Percentiles rank a stretch among this genome's conserved stretches.
Evolutionary conservation across 2,329 filamentous ascomycete genomes (phyloP).

Genomic region (Pseudogymnoascus sp.): DNA sequence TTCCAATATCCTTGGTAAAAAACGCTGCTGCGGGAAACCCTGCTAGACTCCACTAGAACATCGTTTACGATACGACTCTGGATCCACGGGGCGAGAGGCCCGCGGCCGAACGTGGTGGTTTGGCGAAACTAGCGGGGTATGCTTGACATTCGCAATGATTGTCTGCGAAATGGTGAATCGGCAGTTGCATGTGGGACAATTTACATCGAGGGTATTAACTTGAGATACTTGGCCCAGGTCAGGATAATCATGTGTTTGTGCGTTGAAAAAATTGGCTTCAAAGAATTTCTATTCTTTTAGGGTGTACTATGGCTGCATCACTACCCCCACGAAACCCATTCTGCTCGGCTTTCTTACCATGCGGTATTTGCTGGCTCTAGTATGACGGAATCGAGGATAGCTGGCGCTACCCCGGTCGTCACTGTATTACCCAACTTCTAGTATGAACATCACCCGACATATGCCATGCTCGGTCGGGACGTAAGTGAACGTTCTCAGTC

Average conservation of each 20-base stretch:
- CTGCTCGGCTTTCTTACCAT: neutral
- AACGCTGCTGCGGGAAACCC: neutral
- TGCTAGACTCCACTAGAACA: neutral
- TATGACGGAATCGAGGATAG: neutral
- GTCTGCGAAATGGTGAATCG: neutral
- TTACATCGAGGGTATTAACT: neutral
- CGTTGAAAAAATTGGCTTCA: neutral
- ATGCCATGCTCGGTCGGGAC: neutral
- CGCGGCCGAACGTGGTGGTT: neutral
- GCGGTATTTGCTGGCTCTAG: neutral
- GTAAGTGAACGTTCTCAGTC: neutral
- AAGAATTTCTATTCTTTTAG: neutral
- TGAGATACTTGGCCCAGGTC: neutral
- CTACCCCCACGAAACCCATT: neutral
- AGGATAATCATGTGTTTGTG: neutral
- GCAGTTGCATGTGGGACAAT: neutral
- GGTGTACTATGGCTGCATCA: neutral
- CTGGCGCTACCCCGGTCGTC: neutral
- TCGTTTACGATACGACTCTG: neutral
- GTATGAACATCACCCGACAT: neutral
- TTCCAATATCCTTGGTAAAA: neutral
- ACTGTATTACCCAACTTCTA: neutral
- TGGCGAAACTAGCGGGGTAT: neutral
- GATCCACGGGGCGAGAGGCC: neutral
- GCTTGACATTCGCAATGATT: neutral